Percentiles rank a stretch among this genome's conserved stretches.
These are phyloP conservation scores for Phalaenopsis hybrid DNA, from an alignment of 116 monocot species.

Conservation along the genomic window DNA sequence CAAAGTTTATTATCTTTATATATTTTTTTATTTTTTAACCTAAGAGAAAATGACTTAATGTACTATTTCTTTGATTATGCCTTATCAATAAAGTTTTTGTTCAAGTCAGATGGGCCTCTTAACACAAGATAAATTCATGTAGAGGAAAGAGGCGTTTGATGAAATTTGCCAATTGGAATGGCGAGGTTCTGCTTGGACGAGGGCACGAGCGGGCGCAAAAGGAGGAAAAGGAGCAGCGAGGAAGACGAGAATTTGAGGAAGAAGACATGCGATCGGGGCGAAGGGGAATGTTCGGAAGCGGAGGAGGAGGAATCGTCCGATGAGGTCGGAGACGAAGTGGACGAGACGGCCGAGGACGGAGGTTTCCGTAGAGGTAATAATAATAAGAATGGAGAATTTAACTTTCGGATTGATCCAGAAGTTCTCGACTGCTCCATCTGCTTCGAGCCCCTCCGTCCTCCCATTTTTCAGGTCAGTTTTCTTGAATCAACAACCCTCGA, in stretches of 20 bases:
- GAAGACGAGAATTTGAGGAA: background rate
- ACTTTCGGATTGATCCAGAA: slow-evolving; percentile 39
- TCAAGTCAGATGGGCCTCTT: too few species aligned
- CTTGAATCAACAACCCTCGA: background rate
- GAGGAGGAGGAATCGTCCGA: too few species aligned
- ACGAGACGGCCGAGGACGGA: background rate
- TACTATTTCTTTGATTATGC: too few species aligned
- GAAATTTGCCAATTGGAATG: slow-evolving; percentile 2
- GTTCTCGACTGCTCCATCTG: slow-evolving; percentile 61
- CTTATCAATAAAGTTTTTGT: too few species aligned
- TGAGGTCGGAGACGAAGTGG: background rate
- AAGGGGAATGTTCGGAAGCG: background rate
- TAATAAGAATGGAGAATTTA: background rate
- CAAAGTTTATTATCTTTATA: too few species aligned
- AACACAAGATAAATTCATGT: too few species aligned
- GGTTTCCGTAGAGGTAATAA: background rate
- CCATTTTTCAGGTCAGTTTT: slow-evolving; percentile 48
- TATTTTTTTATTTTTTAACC: too few species aligned
- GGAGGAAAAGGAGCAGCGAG: background rate
- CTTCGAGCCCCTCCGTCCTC: slow-evolving; percentile 44
- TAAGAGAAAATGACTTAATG: too few species aligned
- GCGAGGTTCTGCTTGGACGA: slow-evolving; percentile 19
- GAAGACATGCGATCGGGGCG: background rate
- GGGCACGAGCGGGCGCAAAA: background rate
- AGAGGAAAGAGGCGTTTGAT: background rate